Percentiles rank a stretch among this genome's conserved stretches.
phyloP scores from a whole-genome alignment of 306 rosid species.

The Clitoria ternatea region DNA sequence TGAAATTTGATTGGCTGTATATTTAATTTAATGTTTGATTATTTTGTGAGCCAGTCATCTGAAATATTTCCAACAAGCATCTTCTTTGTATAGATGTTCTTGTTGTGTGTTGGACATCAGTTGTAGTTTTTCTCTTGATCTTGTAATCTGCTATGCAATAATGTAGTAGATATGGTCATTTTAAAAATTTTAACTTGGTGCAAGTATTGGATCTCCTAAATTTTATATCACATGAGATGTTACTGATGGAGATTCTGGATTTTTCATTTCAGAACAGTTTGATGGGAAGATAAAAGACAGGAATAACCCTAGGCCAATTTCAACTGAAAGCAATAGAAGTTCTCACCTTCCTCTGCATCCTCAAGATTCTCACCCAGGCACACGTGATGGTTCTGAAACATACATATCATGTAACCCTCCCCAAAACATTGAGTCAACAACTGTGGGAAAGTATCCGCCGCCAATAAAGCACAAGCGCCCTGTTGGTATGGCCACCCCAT shows the following conservation, averaged over 20 bases:
- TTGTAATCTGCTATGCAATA: slow-evolving; percentile 8
- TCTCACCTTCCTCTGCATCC: slow-evolving; percentile 34
- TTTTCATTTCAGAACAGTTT: slow-evolving; percentile 50
- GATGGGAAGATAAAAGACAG: slow-evolving; percentile 50
- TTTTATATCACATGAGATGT: slow-evolving; percentile 34
- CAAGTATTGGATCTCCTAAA: slow-evolving; percentile 11
- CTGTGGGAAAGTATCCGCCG: slow-evolving; percentile 45
- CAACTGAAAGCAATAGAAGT: slow-evolving; percentile 45
- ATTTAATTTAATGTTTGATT: not conserved
- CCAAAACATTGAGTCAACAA: slow-evolving; percentile 39
- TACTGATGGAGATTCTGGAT: slow-evolving; percentile 40
- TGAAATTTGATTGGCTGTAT: slow-evolving; percentile 5
- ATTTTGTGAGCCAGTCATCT: not conserved
- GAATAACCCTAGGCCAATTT: slow-evolving; percentile 35
- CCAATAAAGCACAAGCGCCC: slow-evolving; percentile 40
- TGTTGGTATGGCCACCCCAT: slow-evolving; percentile 27
- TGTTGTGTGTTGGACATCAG: not conserved
- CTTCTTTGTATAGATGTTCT: not conserved
- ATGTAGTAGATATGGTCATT: not conserved
- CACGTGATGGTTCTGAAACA: slow-evolving; percentile 46
- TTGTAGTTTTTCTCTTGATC: slow-evolving; percentile 7
- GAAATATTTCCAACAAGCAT: not conserved
- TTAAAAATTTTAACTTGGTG: slow-evolving; percentile 19
- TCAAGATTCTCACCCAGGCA: slow-evolving; percentile 38
- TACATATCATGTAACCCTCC: slow-evolving; percentile 42